Percentiles rank a stretch among this genome's conserved stretches.
Conservation (phyloP, 1,284 basidiomycete genomes). For the Boletus subluridellus region DNA sequence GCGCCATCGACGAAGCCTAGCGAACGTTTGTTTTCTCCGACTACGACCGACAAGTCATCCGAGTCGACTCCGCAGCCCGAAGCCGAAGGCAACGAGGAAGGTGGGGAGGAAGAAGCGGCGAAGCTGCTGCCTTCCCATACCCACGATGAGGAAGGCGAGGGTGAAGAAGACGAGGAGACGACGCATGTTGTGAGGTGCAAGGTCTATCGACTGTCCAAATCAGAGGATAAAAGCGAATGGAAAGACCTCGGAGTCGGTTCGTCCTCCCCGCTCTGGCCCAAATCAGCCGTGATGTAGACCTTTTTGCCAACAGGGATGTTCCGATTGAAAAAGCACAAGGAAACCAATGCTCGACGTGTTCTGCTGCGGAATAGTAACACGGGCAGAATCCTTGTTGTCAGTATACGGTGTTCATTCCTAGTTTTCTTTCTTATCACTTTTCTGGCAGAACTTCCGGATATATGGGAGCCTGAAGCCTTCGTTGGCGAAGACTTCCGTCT, state of each 20-base stretch:
- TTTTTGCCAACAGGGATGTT: slow-evolving; percentile 49
- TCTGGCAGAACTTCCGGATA: slow-evolving; percentile 62
- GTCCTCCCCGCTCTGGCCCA: slow-evolving; percentile 22
- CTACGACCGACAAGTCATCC: slow-evolving; percentile 29
- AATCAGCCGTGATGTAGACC: neutral
- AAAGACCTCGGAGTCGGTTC: slow-evolving; percentile 58
- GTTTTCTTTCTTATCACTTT: slow-evolving; percentile 5
- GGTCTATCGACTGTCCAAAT: slow-evolving; percentile 59
- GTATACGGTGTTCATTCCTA: slow-evolving; percentile 28
- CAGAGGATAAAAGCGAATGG: slow-evolving; percentile 54
- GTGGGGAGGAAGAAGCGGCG: slow-evolving; percentile 33
- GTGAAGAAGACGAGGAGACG: slow-evolving; percentile 81
- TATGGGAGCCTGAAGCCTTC: slow-evolving; percentile 53
- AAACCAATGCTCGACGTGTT: slow-evolving; percentile 51
- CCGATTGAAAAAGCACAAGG: slow-evolving; percentile 68
- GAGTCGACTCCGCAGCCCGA: slow-evolving; percentile 39
- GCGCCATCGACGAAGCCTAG: slow-evolving; percentile 24
- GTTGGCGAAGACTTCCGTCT: slow-evolving; percentile 49
- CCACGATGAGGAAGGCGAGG: slow-evolving; percentile 69
- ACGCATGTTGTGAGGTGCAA: slow-evolving; percentile 59
- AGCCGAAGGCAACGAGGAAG: slow-evolving; percentile 31
- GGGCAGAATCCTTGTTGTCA: slow-evolving; percentile 67
- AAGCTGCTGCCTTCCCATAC: slow-evolving; percentile 40
- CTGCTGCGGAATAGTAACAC: slow-evolving; percentile 67
- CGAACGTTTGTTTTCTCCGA: slow-evolving; percentile 30